A percentile compares a stretch with the other conserved stretches of the same genome.
These are phyloP conservation scores for Papiliotrema flavescens DNA, from an alignment of 1,284 basidiomycete genomes.

Conservation along the genomic window DNA sequence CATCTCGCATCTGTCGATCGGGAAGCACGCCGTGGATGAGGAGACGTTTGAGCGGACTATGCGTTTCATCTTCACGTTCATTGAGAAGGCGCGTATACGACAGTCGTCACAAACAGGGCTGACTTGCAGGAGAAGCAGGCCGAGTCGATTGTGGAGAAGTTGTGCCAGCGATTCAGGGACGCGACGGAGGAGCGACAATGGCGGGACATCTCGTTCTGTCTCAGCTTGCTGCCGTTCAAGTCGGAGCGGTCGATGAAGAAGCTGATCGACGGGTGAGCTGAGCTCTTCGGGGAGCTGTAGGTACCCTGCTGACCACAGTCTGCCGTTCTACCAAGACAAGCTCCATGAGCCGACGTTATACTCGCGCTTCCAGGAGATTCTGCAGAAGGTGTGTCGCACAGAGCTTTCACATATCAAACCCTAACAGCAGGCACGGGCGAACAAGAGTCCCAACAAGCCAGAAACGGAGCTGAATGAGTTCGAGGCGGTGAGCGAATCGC, in stretches of 20 bases:
- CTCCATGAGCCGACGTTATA: slow-evolving; percentile 83
- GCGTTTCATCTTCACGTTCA: slow-evolving; percentile 92
- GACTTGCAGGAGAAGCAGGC: slow-evolving; percentile 80
- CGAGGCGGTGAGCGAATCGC: slow-evolving; percentile 16
- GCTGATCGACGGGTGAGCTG: slow-evolving; percentile 72
- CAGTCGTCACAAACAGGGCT: not conserved
- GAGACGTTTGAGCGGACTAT: slow-evolving; percentile 88
- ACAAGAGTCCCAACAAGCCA: slow-evolving; percentile 84
- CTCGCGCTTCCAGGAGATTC: slow-evolving; percentile 80
- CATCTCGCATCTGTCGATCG: slow-evolving; percentile 88
- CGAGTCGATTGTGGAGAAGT: slow-evolving; percentile 88
- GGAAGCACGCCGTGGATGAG: slow-evolving; percentile 91
- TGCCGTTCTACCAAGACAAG: slow-evolving; percentile 92
- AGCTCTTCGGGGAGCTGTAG: not conserved
- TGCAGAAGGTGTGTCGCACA: slow-evolving; percentile 59
- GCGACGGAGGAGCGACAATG: slow-evolving; percentile 89
- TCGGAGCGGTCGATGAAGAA: slow-evolving; percentile 95
- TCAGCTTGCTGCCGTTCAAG: slow-evolving; percentile 93
- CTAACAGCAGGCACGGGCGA: slow-evolving; percentile 61
- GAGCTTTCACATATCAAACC: not conserved
- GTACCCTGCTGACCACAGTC: slow-evolving; percentile 21
- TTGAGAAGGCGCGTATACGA: slow-evolving; percentile 72
- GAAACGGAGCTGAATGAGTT: slow-evolving; percentile 54
- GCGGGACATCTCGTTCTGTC: slow-evolving; percentile 94
- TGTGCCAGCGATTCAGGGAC: slow-evolving; percentile 88